Base-by-base conservation (phyloP, 345 rosid genomes). In the sweet orange (Citrus sinensis) region DNA sequence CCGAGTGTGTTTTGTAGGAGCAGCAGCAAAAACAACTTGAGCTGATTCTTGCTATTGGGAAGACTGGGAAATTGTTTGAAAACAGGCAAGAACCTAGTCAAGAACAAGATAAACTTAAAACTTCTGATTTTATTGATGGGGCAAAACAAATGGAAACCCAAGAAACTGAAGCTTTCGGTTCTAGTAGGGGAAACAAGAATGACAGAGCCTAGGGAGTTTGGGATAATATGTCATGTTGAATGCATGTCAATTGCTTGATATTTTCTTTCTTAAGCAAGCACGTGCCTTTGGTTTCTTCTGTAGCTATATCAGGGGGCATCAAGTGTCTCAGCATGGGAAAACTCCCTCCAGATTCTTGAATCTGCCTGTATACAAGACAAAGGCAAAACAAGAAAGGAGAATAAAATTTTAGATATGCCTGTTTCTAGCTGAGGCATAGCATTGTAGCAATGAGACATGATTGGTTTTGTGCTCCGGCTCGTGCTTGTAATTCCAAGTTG, bases 21-120 rank as follows among this genome's bases (percentile, higher is more conserved):
- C 99, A 94, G 71, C 99, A 96, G 72, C 84, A 86, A 76, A 94
- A 92, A 80, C 99, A 96, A 80, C 94, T 96, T 6, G 98, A 92
- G 70, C 86, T 94, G 66, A 89, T 96, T 82, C 92, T 94, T 79
- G 95, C 92, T 37, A 83, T 96, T 55, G 93, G 87, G 22, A 94
- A 89, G 85, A 83, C 79, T 49, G 88, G 87, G 29, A 94, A 90
- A 77, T 78, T 92, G 74, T 88, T 83, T 81, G 93, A 91, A 42
- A 87, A 82, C 83, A 76, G 64, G 77, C 85, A 69, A 74, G 80
- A 61, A 7, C 75, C 82, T 63, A 74, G 29, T 63, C 82, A 79
- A 80, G 80, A 79, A 69, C 86, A 79, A 74, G 82, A 81, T 66
- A 35, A 32, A 42, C 70, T 68, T 46, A 74, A 85, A 79, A 76